Percentiles rank a stretch among this genome's conserved stretches.
These are phyloP conservation scores for Tillandsia fasciculata DNA, from an alignment of 176 grass and related monocot genomes.

Conservation along the genomic window DNA sequence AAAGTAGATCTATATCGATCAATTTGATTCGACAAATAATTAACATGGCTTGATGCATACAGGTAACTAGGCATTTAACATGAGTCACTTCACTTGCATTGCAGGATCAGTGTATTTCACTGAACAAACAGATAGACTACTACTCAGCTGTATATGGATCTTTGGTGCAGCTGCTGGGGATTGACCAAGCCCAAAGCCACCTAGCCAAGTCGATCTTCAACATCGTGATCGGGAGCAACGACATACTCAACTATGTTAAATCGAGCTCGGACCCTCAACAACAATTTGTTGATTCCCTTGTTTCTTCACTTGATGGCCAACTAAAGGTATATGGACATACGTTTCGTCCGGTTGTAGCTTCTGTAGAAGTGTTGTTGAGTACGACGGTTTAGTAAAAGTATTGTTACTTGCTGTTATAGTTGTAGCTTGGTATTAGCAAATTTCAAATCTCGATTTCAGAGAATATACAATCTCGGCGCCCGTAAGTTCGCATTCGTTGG, in stretches of 20 bases:
- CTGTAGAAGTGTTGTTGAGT: background rate
- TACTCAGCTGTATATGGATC: slow-evolving; percentile 31
- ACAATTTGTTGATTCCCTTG: slow-evolving; percentile 37
- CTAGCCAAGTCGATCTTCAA: slow-evolving; percentile 60
- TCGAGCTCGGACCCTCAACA: slow-evolving; percentile 23
- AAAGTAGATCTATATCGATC: background rate
- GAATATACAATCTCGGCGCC: slow-evolving; percentile 46
- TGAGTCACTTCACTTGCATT: background rate
- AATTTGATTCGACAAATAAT: background rate
- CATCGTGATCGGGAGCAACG: slow-evolving; percentile 85
- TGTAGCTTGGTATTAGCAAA: background rate
- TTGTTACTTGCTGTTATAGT: background rate
- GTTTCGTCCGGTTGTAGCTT: background rate
- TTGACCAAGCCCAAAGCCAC: slow-evolving; percentile 23
- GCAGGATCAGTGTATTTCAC: slow-evolving; percentile 50
- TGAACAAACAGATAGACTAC: slow-evolving; percentile 73
- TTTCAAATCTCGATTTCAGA: slow-evolving; percentile 18
- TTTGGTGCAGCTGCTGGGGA: slow-evolving; percentile 47
- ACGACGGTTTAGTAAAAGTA: background rate
- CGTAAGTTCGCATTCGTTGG: slow-evolving; percentile 43
- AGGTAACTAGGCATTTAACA: background rate
- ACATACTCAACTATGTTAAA: slow-evolving; percentile 64
- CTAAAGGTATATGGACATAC: slow-evolving; percentile 29
- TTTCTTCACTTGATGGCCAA: slow-evolving; percentile 39
- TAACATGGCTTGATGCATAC: background rate